Evolutionary conservation across 2,329 filamentous ascomycete genomes (phyloP).

Genomic region (Alternaria consortialis): DNA sequence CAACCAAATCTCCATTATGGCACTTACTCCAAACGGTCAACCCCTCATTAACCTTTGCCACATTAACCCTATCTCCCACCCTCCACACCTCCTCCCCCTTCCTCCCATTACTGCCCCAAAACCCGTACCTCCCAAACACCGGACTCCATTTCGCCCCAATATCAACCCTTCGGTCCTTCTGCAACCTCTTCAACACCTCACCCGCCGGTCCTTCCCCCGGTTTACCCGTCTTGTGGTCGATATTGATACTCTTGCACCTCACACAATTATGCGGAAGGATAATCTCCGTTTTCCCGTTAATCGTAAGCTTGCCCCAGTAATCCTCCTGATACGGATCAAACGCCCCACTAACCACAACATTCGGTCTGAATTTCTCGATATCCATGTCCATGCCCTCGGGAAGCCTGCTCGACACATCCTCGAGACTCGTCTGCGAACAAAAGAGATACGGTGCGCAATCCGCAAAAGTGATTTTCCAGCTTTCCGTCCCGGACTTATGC

Average conservation of each 20-base stretch:
- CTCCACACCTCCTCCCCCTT: constrained; percentile 25
- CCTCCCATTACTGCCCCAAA: constrained; percentile 40
- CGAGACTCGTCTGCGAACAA: constrained; percentile 73
- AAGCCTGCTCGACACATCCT: constrained; percentile 64
- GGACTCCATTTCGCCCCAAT: constrained; percentile 57
- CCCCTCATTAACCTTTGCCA: constrained; percentile 52
- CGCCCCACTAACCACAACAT: constrained; percentile 56
- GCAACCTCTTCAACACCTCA: constrained; percentile 56
- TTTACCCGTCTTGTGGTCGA: constrained; percentile 58
- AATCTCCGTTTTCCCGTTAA: constrained; percentile 46
- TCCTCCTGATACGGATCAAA: constrained; percentile 56
- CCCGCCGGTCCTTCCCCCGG: constrained; percentile 50
- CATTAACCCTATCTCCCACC: constrained; percentile 57
- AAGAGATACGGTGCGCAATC: constrained; percentile 81
- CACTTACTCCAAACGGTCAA: constrained; percentile 56
- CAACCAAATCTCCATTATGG: no score
- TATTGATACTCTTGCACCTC: constrained; percentile 57
- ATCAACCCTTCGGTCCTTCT: constrained; percentile 57
- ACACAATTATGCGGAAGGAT: constrained; percentile 57
- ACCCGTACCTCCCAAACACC: constrained; percentile 60
- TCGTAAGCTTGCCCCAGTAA: constrained; percentile 54
- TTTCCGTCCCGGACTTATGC: constrained; percentile 27
- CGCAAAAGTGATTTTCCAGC: constrained; percentile 68
- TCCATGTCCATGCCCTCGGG: constrained; percentile 52
- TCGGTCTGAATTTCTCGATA: constrained; percentile 58